These are phyloP conservation scores for Geoglossum glabrum DNA, from an alignment of 495 filamentous ascomycete species.

Conservation along the genomic window DNA sequence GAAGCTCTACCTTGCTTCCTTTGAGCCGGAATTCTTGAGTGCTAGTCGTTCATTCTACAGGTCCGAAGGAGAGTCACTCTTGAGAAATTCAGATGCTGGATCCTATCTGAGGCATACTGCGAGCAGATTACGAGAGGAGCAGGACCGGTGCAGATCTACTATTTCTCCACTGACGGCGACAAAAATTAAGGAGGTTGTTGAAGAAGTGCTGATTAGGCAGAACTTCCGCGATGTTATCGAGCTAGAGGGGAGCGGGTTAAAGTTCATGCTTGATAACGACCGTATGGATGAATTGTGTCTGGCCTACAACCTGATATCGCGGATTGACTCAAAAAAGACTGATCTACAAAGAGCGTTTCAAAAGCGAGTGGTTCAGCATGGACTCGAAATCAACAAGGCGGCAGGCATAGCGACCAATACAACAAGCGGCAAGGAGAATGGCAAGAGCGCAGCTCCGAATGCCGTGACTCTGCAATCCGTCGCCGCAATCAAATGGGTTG, in stretches of 20 bases:
- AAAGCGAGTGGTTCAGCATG: constrained; percentile 57
- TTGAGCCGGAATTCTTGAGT: constrained; percentile 58
- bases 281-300: constrained; percentile 51
- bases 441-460: constrained; percentile 21
- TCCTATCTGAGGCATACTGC: constrained; percentile 65
- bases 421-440: constrained; percentile 22
- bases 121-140: constrained; percentile 58
- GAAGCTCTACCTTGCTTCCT: constrained; percentile 66
- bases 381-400: constrained; percentile 56
- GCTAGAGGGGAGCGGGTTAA: constrained; percentile 66
- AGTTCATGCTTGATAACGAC: constrained; percentile 83
- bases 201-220: constrained; percentile 53
- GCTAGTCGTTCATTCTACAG: constrained; percentile 57
- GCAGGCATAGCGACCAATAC: constrained; percentile 21
- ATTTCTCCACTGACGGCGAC: constrained; percentile 44
- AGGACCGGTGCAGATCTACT: constrained; percentile 59
- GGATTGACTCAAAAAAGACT: constrained; percentile 57
- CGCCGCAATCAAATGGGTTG: constrained; percentile 87
- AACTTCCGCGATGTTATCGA: constrained; percentile 66
- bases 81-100: constrained; percentile 61
- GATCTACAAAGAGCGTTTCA: constrained; percentile 50
- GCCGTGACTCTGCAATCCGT: constrained; percentile 44
- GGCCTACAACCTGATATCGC: constrained; percentile 54
- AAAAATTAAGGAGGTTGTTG: constrained; percentile 62
- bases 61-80: constrained; percentile 46